Evolutionary conservation across 2,329 filamentous ascomycete species (phyloP).

Genomic region (Zasmidium angulare): DNA sequence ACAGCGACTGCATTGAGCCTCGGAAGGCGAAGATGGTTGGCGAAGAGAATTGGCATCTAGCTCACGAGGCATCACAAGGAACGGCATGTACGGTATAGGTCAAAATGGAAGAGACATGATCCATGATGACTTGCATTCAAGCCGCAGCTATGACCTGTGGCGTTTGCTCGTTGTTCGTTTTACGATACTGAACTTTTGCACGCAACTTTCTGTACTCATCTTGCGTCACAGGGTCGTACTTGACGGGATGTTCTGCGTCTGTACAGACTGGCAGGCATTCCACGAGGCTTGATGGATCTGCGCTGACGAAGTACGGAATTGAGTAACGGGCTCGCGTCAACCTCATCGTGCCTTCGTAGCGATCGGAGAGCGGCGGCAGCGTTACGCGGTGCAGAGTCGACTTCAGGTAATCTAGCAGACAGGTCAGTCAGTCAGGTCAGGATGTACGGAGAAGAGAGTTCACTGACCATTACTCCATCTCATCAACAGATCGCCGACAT

Average conservation of each 20-base stretch:
- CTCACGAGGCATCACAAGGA: background rate
- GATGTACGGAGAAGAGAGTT: background rate
- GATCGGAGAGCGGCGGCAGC: conserved; percentile 28
- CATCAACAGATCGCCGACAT: conserved; percentile 42
- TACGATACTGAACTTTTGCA: conserved; percentile 19
- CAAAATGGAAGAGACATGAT: background rate
- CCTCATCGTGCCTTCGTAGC: conserved; percentile 23
- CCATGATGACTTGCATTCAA: background rate
- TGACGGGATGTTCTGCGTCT: conserved; percentile 35
- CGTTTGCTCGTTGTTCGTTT: background rate
- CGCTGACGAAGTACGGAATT: conserved; percentile 43
- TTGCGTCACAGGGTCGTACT: conserved; percentile 42
- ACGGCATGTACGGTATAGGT: background rate
- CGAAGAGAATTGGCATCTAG: background rate
- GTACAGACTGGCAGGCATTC: conserved; percentile 40
- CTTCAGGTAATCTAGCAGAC: conserved; percentile 32
- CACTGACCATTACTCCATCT: conserved; percentile 37
- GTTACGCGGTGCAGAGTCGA: conserved; percentile 43
- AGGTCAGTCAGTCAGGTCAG: background rate
- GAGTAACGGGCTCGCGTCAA: conserved; percentile 39
- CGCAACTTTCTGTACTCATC: conserved; percentile 38
- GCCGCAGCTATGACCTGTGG: background rate
- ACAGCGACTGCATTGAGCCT: background rate
- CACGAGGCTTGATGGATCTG: conserved; percentile 40
- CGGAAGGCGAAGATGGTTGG: background rate